Evolutionary conservation across 1,284 basidiomycete species (phyloP), one percentile per base, ranked within the genome.

Genomic region (Tilletiaria anomala): DNA sequence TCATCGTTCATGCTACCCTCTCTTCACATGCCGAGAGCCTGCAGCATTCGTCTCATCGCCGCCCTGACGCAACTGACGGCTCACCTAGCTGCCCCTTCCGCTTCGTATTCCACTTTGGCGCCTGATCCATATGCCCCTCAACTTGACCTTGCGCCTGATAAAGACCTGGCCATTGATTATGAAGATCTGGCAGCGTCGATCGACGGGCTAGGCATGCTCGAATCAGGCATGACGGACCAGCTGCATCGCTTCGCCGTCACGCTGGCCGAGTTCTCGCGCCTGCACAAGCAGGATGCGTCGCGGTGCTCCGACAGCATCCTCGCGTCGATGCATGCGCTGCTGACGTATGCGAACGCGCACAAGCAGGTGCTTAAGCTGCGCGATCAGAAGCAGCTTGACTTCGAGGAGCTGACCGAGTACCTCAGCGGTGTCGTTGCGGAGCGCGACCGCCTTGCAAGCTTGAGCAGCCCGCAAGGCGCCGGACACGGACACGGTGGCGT

Each of bases 371-470:
- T 99, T 47, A 91, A 86, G 68, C 75, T 94, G 24, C 79, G 93
- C 35, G 93, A 97, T 68, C 87, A 96, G 70, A 97, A 96, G 69
- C 93, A 99, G 68, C 78, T 96, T 41, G 91, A 99, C 67, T 94
- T 96, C 55, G 91, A 99, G 69, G 91, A 96, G 63, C 76, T 96
- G 4, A 89, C 87, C 4, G 84, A 88, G 43, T 97, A 97, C 68
- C 74, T 99, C 5, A 84, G 84, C 2, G 82, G 82, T 5, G 78
- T 94, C 21, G 88, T 85, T 0, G 74, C 78, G 6, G 91, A 97
- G 70, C 80, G 91, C 10, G 93, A 97, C 66, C 74, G 91, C 31
- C 73, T 97, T 6, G 54, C 52, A 1, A 51, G 48, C 5, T 45
- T 66, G 5, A 53, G 50, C 11, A 54, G 51, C 8, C 56, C 56